Evolutionary conservation across 176 grass and related monocot species (phyloP), one percentile per base, ranked within the genome.

Genomic region (Juncus effusus): DNA sequence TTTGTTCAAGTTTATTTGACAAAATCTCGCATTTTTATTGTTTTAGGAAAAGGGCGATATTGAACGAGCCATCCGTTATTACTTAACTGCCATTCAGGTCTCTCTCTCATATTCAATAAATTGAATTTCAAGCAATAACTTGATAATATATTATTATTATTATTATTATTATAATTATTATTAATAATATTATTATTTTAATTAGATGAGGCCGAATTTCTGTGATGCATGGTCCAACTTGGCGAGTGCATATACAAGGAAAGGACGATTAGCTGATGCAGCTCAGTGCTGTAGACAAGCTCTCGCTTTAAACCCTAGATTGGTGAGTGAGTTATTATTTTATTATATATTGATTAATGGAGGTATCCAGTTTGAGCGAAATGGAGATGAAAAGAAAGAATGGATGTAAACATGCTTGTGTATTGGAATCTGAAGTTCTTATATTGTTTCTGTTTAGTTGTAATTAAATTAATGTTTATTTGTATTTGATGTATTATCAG

Each of bases 221-320:
- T 87, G 78, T 76, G 95, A 99, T 87, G 95, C 95, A 38, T 99
- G 95, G 95, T 93, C 95, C 79, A 99, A 99, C 77, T 79, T 99
- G 77, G 89, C 95, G 65, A 99, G 95, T 51, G 95, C 95, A 40
- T 99, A 99, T 71, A 99, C 95, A 44, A 60, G 95, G 65, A 99
- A 93, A 68, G 94, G 89, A 13, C 93, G 85, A 79, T 75, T 99
- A 70, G 80, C 76, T 53, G 95, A 99, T 10, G 95, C 95, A 74
- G 80, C 95, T 55, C 89, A 99, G 73, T 99, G 95, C 62, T 99
- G 95, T 72, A 83, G 78, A 67, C 89, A 99, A 62, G 95, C 95
- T 62, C 95, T 99, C 78, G 68, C 76, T 56, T 61, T 99, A 45
- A 99, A 99, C 67, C 89, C 87, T 55, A 59, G 59, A 61, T 82